Base-by-base conservation (phyloP, 1,284 basidiomycete genomes). In the Anthracocystis panici-leucophaei region DNA sequence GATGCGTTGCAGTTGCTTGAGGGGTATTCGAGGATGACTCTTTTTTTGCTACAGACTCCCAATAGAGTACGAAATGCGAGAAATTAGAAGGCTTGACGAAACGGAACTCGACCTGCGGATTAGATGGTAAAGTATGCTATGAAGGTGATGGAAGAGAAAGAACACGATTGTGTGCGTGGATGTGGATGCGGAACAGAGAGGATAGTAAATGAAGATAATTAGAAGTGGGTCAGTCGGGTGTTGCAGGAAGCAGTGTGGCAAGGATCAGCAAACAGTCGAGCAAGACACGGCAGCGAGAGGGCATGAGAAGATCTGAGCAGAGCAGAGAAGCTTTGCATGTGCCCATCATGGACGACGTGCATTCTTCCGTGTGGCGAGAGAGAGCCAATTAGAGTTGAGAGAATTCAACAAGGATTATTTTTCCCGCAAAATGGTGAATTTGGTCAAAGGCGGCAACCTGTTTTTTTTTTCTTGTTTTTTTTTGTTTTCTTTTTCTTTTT, bases 11-110 rank as follows among this genome's bases (percentile, higher is more conserved):
- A 44, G 33, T 55, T 40, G 41, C 58, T 38, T 44, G 46, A 54
- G 66, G 66, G 66, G 61, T 69, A 69, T 69, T 69, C 59, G 57
- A 49, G 52, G 60, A 54, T 55, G 66, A 60, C 61, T 63, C 57
- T 63, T 41, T 53, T 38, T 23, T 46, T 64, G 66, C 61, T 69
- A 69, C 60, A 64, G 61, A 64, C 46, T 69, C 61, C 57, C 48
- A 48, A 41, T 18, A 59, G 56, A 69, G 52, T 58, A 69, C 52
- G 42, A 49, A 50, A 69, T 58, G 56, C 51, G 45, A 35, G 27
- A 52, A 40, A 57, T 11, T n/a, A 46, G 6, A 56, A 56, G 63
- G 69, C 59, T 68, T 68, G 65, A 68, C 29, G 44, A 45, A 68
- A 62, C 55, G 59, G 40, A 59, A 58, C 59, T 72, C 63, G 69